These are phyloP conservation scores for Pseudogymnoascus sp. DNA, from an alignment of 2,329 filamentous ascomycete species.

Conservation along the genomic window DNA sequence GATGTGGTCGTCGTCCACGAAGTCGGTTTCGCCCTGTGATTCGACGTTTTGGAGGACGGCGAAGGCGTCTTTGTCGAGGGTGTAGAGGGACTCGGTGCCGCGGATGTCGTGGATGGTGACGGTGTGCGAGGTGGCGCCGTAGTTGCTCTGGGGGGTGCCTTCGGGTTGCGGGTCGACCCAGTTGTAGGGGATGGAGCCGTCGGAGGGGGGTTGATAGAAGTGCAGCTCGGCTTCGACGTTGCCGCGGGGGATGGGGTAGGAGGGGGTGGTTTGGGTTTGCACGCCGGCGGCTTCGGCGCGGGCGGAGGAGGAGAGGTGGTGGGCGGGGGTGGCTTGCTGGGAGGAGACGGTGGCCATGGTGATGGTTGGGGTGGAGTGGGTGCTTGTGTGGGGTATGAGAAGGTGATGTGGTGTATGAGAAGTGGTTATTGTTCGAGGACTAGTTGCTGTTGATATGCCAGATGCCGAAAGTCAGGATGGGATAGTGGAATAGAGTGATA, in stretches of 20 bases:
- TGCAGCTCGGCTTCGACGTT: constrained; percentile 40
- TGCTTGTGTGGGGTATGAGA: neutral
- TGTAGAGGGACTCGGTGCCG: constrained; percentile 56
- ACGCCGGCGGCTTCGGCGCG: constrained; percentile 17
- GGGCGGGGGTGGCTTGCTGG: constrained; percentile 32
- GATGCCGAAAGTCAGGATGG: neutral
- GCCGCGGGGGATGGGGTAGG: constrained; percentile 37
- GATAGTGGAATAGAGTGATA: neutral
- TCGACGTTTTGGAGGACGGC: constrained; percentile 51
- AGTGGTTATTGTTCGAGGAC: neutral
- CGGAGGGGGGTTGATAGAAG: constrained; percentile 47
- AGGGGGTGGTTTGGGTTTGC: constrained; percentile 9
- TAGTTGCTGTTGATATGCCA: neutral
- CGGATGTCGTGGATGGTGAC: constrained; percentile 61
- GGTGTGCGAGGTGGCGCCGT: constrained; percentile 21
- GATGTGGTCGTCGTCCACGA: constrained; percentile 62
- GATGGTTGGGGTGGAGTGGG: neutral
- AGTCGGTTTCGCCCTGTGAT: constrained; percentile 48
- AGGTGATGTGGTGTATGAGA: neutral
- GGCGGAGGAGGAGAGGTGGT: constrained; percentile 29
- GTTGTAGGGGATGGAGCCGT: constrained; percentile 45
- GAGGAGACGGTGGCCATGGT: constrained; percentile 32
- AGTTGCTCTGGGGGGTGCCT: constrained; percentile 24
- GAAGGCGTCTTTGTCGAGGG: constrained; percentile 69
- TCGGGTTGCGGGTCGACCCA: constrained; percentile 39